Evolutionary conservation across 2,329 filamentous ascomycete genomes (phyloP), one percentile per base, ranked within the genome.

Genomic region (Chrysoporthe austroafricana): DNA sequence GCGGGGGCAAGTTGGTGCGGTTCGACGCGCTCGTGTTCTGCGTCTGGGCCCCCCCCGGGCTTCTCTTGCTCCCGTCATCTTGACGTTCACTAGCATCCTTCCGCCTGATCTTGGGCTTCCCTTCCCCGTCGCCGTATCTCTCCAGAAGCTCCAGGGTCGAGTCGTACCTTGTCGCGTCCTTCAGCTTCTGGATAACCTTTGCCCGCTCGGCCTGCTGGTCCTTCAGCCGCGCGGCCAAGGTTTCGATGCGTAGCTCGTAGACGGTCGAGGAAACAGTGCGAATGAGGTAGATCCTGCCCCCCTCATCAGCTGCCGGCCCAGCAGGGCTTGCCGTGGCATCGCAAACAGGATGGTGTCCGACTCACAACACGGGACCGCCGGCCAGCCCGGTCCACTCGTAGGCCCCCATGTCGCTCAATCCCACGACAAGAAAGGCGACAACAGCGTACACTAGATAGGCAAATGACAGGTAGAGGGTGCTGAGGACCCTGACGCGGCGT

Each of bases 111-210:
- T 73, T 77, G 16, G 80, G 72, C 74, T 82, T 81, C 73, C 84
- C 81, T 70, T 90, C 88, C 26, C 84, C 82, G 11, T 88, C 91
- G 46, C 94, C 94, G 77, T 99, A 99, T 75, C 98, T 99, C 75
- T 98, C 93, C 13, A 99, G 86, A 69, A 99, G 81, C 76, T 97
- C 89, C 75, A 96, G 88, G 1, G 96, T 99, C 43, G 94, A 96
- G 79, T 98, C 93, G 81, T 97, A 99, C 78, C 92, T 97, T 44
- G 96, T 99, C 36, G 94, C 94, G 68, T 91, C 90, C 80, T 99
- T 99, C 71, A 99, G 88, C 79, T 94, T 94, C 77, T 97, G 91
- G 72, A 99, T 98, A 1, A 94, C 97, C 73, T 89, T 89, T 68
- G 92, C 88, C 64, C 95, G 89, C 78, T 97, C 92, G 64, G 88